Evolutionary conservation across 1,284 basidiomycete species (phyloP).

Genomic region (Ganoderma lingzhi): DNA sequence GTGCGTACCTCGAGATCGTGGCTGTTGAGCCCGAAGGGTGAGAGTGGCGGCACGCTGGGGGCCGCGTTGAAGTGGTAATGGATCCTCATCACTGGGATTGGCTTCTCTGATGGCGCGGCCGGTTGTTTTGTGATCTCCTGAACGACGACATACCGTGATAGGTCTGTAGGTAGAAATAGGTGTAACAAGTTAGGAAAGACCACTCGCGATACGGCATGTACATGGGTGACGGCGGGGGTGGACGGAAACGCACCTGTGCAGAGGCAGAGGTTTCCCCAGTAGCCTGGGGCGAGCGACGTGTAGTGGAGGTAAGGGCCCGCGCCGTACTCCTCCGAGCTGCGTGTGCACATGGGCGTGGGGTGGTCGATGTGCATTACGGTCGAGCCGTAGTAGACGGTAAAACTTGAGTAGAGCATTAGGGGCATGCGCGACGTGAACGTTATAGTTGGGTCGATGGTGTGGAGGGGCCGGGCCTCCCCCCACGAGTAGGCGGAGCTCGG

Average conservation of each 20-base stretch:
- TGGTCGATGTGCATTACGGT: slow-evolving; percentile 58
- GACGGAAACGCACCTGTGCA: slow-evolving; percentile 54
- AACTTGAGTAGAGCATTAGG: slow-evolving; percentile 59
- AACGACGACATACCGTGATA: slow-evolving; percentile 58
- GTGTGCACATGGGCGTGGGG: slow-evolving; percentile 48
- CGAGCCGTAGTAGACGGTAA: slow-evolving; percentile 60
- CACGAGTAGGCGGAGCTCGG: slow-evolving; percentile 39
- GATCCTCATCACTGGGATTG: slow-evolving; percentile 22
- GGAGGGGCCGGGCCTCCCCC: slow-evolving; percentile 58
- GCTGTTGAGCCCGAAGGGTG: slow-evolving; percentile 25
- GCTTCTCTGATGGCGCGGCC: slow-evolving; percentile 20
- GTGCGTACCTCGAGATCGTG: slow-evolving; percentile 25
- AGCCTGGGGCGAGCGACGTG: slow-evolving; percentile 64
- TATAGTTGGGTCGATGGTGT: slow-evolving; percentile 67
- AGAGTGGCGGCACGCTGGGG: slow-evolving; percentile 22
- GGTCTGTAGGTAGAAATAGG: slow-evolving; percentile 49
- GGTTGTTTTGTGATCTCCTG: slow-evolving; percentile 57
- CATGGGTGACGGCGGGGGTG: not conserved
- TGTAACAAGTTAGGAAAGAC: slow-evolving; percentile 4
- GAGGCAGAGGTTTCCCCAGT: slow-evolving; percentile 63
- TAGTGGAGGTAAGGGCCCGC: slow-evolving; percentile 55
- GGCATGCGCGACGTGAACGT: slow-evolving; percentile 58
- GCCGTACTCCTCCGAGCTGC: slow-evolving; percentile 28
- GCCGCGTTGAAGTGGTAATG: slow-evolving; percentile 31
- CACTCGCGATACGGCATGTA: not conserved